Base-by-base conservation (phyloP, 192 early-diverging fungal species). In the Oehlia diaphana region DNA sequence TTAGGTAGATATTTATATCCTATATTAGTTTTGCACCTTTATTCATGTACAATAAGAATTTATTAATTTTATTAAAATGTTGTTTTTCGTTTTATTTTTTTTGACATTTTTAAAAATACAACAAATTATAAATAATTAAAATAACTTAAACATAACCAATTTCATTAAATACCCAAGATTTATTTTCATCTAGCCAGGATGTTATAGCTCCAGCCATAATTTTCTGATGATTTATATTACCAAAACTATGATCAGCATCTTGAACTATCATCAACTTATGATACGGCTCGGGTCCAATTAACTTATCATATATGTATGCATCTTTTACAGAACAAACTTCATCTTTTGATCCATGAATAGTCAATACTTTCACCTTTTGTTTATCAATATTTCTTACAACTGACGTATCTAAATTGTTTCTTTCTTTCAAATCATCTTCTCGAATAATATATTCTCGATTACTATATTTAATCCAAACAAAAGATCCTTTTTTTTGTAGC, bases 391-490 rank as follows among this genome's bases (percentile, higher is more conserved):
- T 61, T 67, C 81, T 81, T 53, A 88, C 86, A 42, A 81, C 78
- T 9, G 77, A 68, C 90, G 90, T 91, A 67, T 88, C 86, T 13
- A 84, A 81, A 6, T 47, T 58, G 6, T 19, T 53, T 28, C 86
- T 79, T 50, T 65, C 23, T 4, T 77, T 65, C 65, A 91, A 49
- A 58, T 91, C 86, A 31, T 72, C 74, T 23, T 74, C 28, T 33
- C 62, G 62, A 28, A 82, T 65, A 69, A 81, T 5, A 68, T 76
- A 81, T 10, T 75, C 61, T 28, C 80, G 28, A 21, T 80, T 67
- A 16, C 85, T 85, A 68, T 85, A 87, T 14, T 76, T 83, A 23
- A 79, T 70, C 88, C 87, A 91, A 23, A 89, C 75, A 74, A 87
- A 88, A 61, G 76, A 82, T 16, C 89, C 89, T 2, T 84, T 63